A percentile compares a stretch with the other conserved stretches of the same genome.
Conservation (phyloP, 495 filamentous ascomycete genomes). For the Hypoxylon lenormandii region DNA sequence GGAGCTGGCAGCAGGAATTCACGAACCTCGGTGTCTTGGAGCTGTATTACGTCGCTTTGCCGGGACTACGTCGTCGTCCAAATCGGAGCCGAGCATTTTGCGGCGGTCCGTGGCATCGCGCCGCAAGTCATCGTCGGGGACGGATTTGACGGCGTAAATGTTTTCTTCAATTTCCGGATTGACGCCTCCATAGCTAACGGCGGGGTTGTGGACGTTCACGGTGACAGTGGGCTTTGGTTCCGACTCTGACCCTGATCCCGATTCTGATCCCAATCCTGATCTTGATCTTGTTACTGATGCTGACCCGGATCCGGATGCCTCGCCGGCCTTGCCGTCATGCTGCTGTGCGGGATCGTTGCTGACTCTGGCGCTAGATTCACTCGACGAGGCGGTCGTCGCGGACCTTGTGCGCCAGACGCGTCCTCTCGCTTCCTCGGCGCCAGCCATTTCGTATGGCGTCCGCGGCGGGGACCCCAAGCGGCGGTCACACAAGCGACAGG, state of each 20-base stretch:
- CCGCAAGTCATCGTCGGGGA: conserved; percentile 41
- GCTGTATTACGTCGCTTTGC: conserved; percentile 24
- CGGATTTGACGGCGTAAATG: conserved; percentile 32
- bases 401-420: conserved; percentile 12
- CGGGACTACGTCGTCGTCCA: conserved; percentile 23
- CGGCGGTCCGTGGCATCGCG: conserved; percentile 24
- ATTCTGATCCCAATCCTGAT: conserved; percentile 2
- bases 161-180: conserved; percentile 50
- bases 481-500: conserved; percentile 36
- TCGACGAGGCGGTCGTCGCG: conserved; percentile 9
- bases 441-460: conserved; percentile 30
- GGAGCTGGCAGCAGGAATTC: conserved; percentile 20
- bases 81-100: conserved; percentile 30
- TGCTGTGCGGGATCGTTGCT: not conserved
- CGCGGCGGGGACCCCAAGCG: conserved; percentile 31
- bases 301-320: not conserved
- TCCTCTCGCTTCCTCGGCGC: conserved; percentile 12
- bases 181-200: conserved; percentile 45
- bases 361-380: conserved; percentile 23
- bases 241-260: conserved; percentile 8
- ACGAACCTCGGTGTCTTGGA: conserved; percentile 40
- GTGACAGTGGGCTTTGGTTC: conserved; percentile 27
- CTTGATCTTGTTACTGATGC: not conserved
- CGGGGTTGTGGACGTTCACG: conserved; percentile 42
- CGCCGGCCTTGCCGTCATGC: not conserved